Conservation (phyloP, 495 filamentous ascomycete species). For the Podospora comata region DNA sequence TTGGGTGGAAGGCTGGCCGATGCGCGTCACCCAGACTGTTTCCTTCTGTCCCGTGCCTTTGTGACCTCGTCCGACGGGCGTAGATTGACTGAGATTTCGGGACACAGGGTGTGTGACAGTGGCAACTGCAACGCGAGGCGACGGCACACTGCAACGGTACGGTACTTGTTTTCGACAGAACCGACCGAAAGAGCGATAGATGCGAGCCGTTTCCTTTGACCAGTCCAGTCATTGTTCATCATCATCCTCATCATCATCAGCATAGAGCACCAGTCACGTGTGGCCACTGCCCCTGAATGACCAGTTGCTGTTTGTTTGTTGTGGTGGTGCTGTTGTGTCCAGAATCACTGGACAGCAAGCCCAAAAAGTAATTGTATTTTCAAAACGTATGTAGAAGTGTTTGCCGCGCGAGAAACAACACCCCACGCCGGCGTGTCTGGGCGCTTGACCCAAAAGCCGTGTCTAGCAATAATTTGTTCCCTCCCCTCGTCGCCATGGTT, state of each 20-base stretch:
- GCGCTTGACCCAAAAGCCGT: conserved; percentile 34
- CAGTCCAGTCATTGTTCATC: neutral
- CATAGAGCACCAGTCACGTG: neutral
- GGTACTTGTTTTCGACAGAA: neutral
- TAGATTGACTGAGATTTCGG: neutral
- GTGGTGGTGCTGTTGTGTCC: neutral
- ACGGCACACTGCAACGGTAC: neutral
- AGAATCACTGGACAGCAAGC: neutral
- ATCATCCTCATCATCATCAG: neutral
- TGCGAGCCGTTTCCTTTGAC: neutral
- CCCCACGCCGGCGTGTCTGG: conserved; percentile 10
- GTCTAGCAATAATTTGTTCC: conserved; percentile 18
- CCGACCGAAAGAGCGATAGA: neutral
- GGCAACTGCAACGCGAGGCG: neutral
- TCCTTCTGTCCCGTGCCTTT: neutral
- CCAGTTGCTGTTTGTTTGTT: conserved; percentile 14
- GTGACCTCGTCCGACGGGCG: neutral
- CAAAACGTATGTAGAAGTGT: neutral
- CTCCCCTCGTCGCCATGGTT: neutral
- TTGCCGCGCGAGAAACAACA: conserved; percentile 1
- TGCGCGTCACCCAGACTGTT: neutral
- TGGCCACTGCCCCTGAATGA: neutral
- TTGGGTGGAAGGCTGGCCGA: neutral
- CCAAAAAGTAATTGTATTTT: neutral
- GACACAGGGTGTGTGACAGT: neutral